Conservation (phyloP, 2,329 filamentous ascomycete species). For the Colletotrichum sidae region DNA sequence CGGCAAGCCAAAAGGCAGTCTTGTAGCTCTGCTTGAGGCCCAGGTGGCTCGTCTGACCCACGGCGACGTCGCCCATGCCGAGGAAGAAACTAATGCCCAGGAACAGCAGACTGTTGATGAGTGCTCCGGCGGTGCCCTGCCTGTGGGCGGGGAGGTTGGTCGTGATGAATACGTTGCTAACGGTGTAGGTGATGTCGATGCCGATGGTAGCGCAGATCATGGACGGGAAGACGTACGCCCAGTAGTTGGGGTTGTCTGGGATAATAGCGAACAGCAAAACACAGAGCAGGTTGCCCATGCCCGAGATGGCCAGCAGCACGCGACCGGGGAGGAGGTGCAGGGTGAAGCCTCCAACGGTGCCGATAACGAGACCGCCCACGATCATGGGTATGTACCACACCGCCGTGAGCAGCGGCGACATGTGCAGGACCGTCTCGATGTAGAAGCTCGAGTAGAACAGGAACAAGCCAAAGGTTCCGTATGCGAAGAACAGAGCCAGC, state of each 20-base stretch:
- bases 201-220: constrained; percentile 78
- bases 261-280: constrained; percentile 74
- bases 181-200: constrained; percentile 80
- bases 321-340: constrained; percentile 74
- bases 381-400: constrained; percentile 78
- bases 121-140: constrained; percentile 78
- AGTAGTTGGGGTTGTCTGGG: constrained; percentile 72
- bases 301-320: constrained; percentile 71
- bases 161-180: constrained; percentile 82
- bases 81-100: constrained; percentile 79
- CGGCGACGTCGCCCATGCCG: constrained; percentile 75
- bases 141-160: constrained; percentile 73
- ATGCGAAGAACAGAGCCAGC: constrained; percentile 68
- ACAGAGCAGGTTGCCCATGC: constrained; percentile 67
- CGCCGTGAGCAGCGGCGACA: constrained; percentile 71
- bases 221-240: constrained; percentile 79
- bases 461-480: constrained; percentile 71
- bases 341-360: constrained; percentile 72
- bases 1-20: constrained; percentile 74
- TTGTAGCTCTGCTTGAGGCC: constrained; percentile 67
- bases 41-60: constrained; percentile 59
- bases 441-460: constrained; percentile 75
- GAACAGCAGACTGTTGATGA: constrained; percentile 78
- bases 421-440: constrained; percentile 70
- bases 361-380: constrained; percentile 74